Conservation (phyloP, 1,284 basidiomycete genomes). For the Cryptococcus maquisensis region DNA sequence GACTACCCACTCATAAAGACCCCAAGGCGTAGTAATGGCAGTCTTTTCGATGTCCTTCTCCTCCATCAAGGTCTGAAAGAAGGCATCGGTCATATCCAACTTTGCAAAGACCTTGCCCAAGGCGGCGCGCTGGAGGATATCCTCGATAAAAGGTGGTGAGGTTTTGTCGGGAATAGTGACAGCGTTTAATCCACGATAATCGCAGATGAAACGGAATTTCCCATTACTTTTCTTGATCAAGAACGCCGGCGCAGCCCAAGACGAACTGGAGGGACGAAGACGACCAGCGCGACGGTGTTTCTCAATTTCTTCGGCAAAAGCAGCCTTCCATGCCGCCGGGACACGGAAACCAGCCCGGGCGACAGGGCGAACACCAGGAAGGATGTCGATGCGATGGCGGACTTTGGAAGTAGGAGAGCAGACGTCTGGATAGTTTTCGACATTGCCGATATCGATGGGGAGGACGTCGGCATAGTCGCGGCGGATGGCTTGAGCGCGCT, state of each 20-base stretch:
- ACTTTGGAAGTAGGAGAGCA: too few relatives aligned
- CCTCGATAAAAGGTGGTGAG: neutral
- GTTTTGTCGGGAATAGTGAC: neutral
- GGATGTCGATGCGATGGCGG: too few relatives aligned
- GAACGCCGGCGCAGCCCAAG: neutral
- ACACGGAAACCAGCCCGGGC: too few relatives aligned
- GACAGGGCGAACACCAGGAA: too few relatives aligned
- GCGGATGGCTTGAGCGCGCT: too few relatives aligned
- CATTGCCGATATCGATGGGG: too few relatives aligned
- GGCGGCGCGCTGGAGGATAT: neutral
- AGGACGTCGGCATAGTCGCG: too few relatives aligned
- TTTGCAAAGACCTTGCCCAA: neutral
- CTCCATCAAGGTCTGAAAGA: neutral
- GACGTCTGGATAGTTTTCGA: too few relatives aligned
- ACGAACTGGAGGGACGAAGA: neutral
- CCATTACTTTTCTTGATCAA: neutral
- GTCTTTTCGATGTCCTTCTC: neutral
- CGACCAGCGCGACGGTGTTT: too few relatives aligned
- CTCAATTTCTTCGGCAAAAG: too few relatives aligned
- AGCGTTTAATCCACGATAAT: neutral
- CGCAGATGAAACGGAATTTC: neutral
- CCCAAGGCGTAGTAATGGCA: neutral
- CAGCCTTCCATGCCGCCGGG: too few relatives aligned
- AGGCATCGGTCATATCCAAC: too few relatives aligned
- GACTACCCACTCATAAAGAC: constrained; percentile 1